Conservation (phyloP, 2,329 filamentous ascomycete species). For the Penicillium sp. region DNA sequence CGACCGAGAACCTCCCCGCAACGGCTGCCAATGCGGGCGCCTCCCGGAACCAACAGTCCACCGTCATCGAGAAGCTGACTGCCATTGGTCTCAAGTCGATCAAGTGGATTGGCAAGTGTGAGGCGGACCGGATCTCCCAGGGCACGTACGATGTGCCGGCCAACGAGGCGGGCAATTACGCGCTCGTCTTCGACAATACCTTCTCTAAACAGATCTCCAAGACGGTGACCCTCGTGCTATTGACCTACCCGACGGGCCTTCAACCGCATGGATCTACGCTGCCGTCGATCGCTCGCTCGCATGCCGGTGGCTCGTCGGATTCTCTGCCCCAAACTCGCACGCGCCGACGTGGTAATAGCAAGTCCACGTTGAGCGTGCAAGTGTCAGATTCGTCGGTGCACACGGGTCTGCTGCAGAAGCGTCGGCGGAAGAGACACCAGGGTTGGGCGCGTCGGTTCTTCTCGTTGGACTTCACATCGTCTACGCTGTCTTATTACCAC, state of each 20-base stretch:
- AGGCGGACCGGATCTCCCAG: slow-evolving; percentile 92
- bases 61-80: slow-evolving; percentile 68
- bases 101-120: slow-evolving; percentile 88
- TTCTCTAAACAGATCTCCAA: slow-evolving; percentile 96
- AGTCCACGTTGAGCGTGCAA: slow-evolving; percentile 31
- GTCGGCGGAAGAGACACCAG: slow-evolving; percentile 89
- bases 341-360: slow-evolving; percentile 37
- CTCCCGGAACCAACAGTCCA: slow-evolving; percentile 69
- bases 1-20: slow-evolving; percentile 41
- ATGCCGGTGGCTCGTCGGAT: slow-evolving; percentile 55
- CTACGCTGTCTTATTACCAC: slow-evolving; percentile 94
- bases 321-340: slow-evolving; percentile 49
- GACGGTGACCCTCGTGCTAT: slow-evolving; percentile 88
- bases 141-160: slow-evolving; percentile 79
- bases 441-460: slow-evolving; percentile 94
- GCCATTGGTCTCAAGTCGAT: slow-evolving; percentile 65
- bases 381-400: slow-evolving; percentile 59
- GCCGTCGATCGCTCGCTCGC: slow-evolving; percentile 46
- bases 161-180: slow-evolving; percentile 88
- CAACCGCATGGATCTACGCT: slow-evolving; percentile 52
- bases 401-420: slow-evolving; percentile 83
- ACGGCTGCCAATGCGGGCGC: slow-evolving; percentile 42
- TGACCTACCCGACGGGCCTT: slow-evolving; percentile 84
- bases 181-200: slow-evolving; percentile 96
- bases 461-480: slow-evolving; percentile 91